A percentile compares a stretch with the other conserved stretches of the same genome.
phyloP scores from a whole-genome alignment of 1,139 yeast genomes.

The Yamadazyma triangularis region DNA sequence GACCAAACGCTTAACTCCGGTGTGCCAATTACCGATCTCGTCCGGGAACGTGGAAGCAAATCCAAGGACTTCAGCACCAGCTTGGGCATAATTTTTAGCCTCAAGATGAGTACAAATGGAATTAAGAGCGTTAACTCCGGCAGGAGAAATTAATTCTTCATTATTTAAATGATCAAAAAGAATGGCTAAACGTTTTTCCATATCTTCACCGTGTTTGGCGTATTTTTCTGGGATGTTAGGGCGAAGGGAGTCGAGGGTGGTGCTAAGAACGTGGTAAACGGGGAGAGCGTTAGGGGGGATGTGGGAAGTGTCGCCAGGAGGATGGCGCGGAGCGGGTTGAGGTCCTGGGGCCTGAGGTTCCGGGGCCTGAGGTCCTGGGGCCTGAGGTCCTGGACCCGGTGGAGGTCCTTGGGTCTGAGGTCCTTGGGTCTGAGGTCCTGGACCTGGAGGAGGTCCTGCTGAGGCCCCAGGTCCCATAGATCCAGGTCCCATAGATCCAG shows the following conservation, averaged over 20 bases:
- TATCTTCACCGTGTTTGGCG: constrained; percentile 70
- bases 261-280: too few species aligned
- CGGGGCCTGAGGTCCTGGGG: constrained; percentile 13
- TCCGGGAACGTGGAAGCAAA: constrained; percentile 64
- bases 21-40: constrained; percentile 90
- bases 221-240: constrained; percentile 77
- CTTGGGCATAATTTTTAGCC: constrained; percentile 53
- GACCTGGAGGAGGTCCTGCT: constrained; percentile 8
- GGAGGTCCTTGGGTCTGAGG: constrained; percentile 15
- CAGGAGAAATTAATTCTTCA: constrained; percentile 57
- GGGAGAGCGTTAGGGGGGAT: constrained; percentile 56
- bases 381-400: constrained; percentile 16
- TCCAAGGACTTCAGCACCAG: constrained; percentile 52
- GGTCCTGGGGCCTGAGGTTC: too few species aligned
- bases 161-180: constrained; percentile 79
- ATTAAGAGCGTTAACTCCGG: constrained; percentile 50
- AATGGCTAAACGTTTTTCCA: constrained; percentile 74
- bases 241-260: constrained; percentile 50
- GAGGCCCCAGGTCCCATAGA: too few species aligned
- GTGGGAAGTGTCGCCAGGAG: constrained; percentile 69
- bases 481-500: too few species aligned
- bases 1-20: constrained; percentile 85
- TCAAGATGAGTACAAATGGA: constrained; percentile 49
- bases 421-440: constrained; percentile 25
- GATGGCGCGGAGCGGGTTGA: too few species aligned